phyloP scores from a whole-genome alignment of 73 alveolate species.

The Blepharisma japonicum region DNA sequence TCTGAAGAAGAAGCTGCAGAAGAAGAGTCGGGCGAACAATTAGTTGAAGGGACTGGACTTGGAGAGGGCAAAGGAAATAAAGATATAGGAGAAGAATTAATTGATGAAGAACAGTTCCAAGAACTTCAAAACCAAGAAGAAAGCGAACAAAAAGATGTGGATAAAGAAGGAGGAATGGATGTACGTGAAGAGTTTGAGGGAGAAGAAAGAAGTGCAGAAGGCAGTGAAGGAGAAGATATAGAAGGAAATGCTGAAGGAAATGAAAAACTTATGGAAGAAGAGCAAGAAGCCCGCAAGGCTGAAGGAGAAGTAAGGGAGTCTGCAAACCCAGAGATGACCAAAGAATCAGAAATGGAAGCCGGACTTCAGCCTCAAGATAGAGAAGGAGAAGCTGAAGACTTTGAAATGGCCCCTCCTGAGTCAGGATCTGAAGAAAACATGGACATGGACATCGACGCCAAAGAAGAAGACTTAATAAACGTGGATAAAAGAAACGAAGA shows the following conservation, averaged over 20 bases:
- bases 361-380: conserved; percentile 36
- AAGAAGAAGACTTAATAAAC: conserved; percentile 39
- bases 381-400: conserved; percentile 50
- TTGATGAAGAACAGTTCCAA: conserved; percentile 65
- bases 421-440: conserved; percentile 31
- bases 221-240: conserved; percentile 46
- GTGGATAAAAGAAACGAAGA: conserved; percentile 40
- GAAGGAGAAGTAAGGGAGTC: conserved; percentile 32
- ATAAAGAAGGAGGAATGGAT: conserved; percentile 41
- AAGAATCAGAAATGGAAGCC: conserved; percentile 2
- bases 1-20: conserved; percentile 51
- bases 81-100: conserved; percentile 50
- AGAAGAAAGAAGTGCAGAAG: conserved; percentile 47
- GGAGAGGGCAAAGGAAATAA: conserved; percentile 72
- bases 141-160: conserved; percentile 39
- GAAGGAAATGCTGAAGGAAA: conserved; percentile 43
- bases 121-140: conserved; percentile 55
- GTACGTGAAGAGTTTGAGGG: conserved; percentile 40
- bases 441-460: conserved; percentile 38
- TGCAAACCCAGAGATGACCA: conserved; percentile 34
- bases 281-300: neutral
- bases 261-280: conserved; percentile 9
- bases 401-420: conserved; percentile 41
- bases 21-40: conserved; percentile 41
- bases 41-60: conserved; percentile 71